A percentile compares a stretch with the other conserved stretches of the same genome.
Conservation (phyloP, 352 stramenopile genomes). For the Pythium phragmitis region DNA sequence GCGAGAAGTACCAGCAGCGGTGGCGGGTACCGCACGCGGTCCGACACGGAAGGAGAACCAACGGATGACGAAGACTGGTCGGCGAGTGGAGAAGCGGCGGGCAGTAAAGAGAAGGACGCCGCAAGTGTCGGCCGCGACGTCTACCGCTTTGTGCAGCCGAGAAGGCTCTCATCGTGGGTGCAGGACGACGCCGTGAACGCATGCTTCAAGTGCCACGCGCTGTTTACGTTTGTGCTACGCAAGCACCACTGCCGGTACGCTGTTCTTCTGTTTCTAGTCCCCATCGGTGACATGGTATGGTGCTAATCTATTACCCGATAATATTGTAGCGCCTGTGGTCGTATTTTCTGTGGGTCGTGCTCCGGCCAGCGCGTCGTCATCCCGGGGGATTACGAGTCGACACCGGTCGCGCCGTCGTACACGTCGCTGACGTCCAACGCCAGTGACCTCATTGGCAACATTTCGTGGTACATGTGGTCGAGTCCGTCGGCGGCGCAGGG, state of each 20-base stretch:
- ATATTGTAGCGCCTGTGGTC: constrained; percentile 51
- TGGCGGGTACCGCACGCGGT: constrained; percentile 12
- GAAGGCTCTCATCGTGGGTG: constrained; percentile 78
- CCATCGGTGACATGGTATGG: not conserved
- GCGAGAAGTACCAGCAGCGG: not conserved
- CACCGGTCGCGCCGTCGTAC: constrained; percentile 54
- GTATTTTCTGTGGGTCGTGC: constrained; percentile 80
- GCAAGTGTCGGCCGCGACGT: constrained; percentile 56
- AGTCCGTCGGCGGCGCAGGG: constrained; percentile 23
- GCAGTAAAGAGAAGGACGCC: constrained; percentile 11
- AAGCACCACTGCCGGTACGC: constrained; percentile 80
- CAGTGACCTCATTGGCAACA: constrained; percentile 75
- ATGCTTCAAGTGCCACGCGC: constrained; percentile 83
- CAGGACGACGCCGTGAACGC: constrained; percentile 85
- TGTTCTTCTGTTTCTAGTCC: not conserved
- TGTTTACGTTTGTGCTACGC: constrained; percentile 76
- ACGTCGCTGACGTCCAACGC: constrained; percentile 73
- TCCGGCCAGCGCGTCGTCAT: constrained; percentile 85
- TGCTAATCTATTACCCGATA: not conserved
- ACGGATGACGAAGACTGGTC: constrained; percentile 69
- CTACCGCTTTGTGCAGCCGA: constrained; percentile 82
- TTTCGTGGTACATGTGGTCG: constrained; percentile 79
- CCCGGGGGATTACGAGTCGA: constrained; percentile 75
- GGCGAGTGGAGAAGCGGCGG: constrained; percentile 42
- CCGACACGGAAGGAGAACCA: constrained; percentile 26